Conservation (phyloP, 371 early-diverging fungal genomes). For the Apophysomyces trapeziformis region DNA sequence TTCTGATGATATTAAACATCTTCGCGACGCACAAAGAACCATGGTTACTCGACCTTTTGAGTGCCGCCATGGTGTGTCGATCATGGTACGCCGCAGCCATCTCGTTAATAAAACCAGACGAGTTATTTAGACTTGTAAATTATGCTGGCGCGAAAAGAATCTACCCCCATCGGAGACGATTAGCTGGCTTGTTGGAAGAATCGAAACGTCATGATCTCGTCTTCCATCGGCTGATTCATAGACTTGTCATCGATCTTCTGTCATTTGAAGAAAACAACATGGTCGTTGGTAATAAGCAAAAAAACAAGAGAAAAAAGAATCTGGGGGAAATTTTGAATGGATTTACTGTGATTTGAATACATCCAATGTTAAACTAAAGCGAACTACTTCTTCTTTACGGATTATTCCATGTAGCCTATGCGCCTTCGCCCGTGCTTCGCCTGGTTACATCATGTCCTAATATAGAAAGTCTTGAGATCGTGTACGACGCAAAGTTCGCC, state of each 20-base stretch:
- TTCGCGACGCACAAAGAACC: not conserved
- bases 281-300: too few relatives aligned
- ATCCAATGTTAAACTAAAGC: too few relatives aligned
- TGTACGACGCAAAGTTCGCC: slow-evolving; percentile 27
- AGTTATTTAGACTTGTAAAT: not conserved
- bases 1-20: not conserved
- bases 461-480: slow-evolving; percentile 24
- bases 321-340: slow-evolving; percentile 7
- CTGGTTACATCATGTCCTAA: slow-evolving; percentile 19
- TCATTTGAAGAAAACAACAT: not conserved
- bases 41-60: slow-evolving; percentile 16
- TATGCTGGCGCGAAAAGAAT: not conserved
- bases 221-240: not conserved
- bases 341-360: too few relatives aligned
- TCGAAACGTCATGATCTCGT: not conserved
- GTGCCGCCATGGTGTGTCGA: slow-evolving; percentile 26
- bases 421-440: slow-evolving; percentile 4
- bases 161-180: slow-evolving; percentile 1
- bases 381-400: not conserved
- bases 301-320: not conserved
- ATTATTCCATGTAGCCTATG: slow-evolving; percentile 11
- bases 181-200: not conserved
- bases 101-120: slow-evolving; percentile 3
- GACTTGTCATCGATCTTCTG: slow-evolving; percentile 6
- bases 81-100: slow-evolving; percentile 28